A percentile compares a stretch with the other conserved stretches of the same genome.
These are phyloP conservation scores for Glycine tomentella DNA, from an alignment of 306 rosid genomes.

Conservation along the genomic window DNA sequence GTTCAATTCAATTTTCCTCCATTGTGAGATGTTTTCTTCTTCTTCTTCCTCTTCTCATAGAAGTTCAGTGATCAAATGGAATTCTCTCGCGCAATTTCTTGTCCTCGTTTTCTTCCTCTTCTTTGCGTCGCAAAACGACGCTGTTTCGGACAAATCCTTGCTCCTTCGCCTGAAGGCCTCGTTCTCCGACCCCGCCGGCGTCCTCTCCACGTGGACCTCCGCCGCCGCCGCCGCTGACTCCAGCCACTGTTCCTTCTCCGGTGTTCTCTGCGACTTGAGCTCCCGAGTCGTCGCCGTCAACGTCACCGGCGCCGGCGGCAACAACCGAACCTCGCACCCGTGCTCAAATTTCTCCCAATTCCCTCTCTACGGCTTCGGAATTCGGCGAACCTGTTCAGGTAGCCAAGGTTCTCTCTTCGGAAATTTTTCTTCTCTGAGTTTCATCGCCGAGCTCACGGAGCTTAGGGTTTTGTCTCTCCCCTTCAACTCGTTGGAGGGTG, in stretches of 20 bases:
- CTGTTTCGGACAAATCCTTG: conserved; percentile 60
- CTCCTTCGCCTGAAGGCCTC: conserved; percentile 73
- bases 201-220: conserved; percentile 69
- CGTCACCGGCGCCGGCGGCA: background rate
- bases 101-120: conserved; percentile 13
- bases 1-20: conserved; percentile 42
- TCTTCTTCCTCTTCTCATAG: background rate
- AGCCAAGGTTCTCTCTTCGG: conserved; percentile 64
- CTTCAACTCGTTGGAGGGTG: conserved; percentile 72
- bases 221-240: background rate
- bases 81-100: conserved; percentile 45
- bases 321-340: conserved; percentile 41
- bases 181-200: conserved; percentile 68
- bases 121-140: conserved; percentile 27
- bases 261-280: too few species aligned
- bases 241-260: too few species aligned
- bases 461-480: conserved; percentile 78
- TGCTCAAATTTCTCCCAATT: conserved; percentile 61
- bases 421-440: conserved; percentile 50
- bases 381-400: conserved; percentile 59
- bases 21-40: conserved; percentile 65
- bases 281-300: too few species aligned
- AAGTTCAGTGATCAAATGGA: conserved; percentile 59
- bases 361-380: conserved; percentile 84
- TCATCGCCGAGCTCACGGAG: conserved; percentile 65